These are phyloP conservation scores for Aspergillus sergii DNA, from an alignment of 2,329 filamentous ascomycete species.

Conservation along the genomic window DNA sequence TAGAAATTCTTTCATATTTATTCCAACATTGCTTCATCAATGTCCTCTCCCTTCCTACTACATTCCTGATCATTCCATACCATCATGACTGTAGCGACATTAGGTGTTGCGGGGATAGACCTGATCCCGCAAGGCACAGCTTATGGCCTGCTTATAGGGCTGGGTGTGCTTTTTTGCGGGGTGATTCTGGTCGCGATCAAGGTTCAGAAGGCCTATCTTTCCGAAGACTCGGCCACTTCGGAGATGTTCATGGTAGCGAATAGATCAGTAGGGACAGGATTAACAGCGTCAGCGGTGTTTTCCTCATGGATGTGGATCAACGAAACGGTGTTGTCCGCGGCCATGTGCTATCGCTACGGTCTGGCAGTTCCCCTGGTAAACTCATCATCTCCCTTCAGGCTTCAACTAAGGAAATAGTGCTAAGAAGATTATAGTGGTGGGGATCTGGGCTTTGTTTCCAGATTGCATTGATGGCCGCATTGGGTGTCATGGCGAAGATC, in stretches of 20 bases:
- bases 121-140: conserved; percentile 33
- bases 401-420: neutral
- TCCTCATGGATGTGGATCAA: conserved; percentile 46
- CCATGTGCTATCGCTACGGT: conserved; percentile 38
- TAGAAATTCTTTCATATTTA: neutral
- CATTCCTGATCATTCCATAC: neutral
- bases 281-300: conserved; percentile 42
- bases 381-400: neutral
- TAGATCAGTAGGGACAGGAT: conserved; percentile 39
- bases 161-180: conserved; percentile 51
- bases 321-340: conserved; percentile 38
- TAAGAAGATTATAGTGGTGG: conserved; percentile 33
- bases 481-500: conserved; percentile 54
- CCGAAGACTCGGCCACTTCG: conserved; percentile 42
- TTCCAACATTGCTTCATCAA: neutral
- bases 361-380: conserved; percentile 38
- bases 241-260: conserved; percentile 47
- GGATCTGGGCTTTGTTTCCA: conserved; percentile 49
- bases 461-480: conserved; percentile 53
- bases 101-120: conserved; percentile 9
- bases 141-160: conserved; percentile 54
- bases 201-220: conserved; percentile 42
- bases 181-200: conserved; percentile 52
- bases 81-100: conserved; percentile 7
- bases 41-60: neutral